Base-by-base conservation (phyloP, 306 rosid genomes). In the Quercus aquifolioides region DNA sequence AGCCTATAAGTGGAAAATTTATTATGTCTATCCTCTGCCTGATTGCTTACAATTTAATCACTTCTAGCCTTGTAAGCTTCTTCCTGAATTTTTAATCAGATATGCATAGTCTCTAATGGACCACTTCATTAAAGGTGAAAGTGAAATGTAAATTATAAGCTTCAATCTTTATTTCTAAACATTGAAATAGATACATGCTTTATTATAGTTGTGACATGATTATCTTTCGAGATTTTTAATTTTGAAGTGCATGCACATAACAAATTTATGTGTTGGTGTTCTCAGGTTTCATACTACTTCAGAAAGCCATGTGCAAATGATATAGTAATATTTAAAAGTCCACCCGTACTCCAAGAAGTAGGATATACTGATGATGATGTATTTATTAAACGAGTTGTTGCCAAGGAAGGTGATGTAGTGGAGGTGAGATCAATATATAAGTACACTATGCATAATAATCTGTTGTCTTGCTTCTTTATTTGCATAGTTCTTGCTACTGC, bases 271-370 rank as follows among this genome's bases (percentile, higher is more conserved):
- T 72, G 31, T 81, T 82, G 23, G 62, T 79, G 52, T 82, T 88
- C 74, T 82, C 90, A 95, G 98, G 98, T 95, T 38, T 80, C 99
- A 3, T 95, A 93, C 89, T 90, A 95, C 76, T 91, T 95, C 84
- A 90, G 99, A 87, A 88, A 89, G 86, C 99, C 99, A 2, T 91
- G 99, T 81, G 87, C 97, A 63, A 93, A 92, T 79, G 99, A 93
- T 81, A 91, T 96, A 20, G 97, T 93, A 78, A 93, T 96, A 80
- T 96, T 93, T 55, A 93, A 91, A 84, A 96, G 98, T 78, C 98
- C 99, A 75, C 99, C 98, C 1, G 96, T 90, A 3, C 99, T 96
- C 79, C 99, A 96, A 82, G 90, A 91, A 87, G 99, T 89, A 80
- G 98, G 98, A 84, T 96, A 96, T 68, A 83, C 98, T 1, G 93